These are phyloP conservation scores for Fusarium odoratissimum DNA, from an alignment of 2,329 filamentous ascomycete species.

Conservation along the genomic window DNA sequence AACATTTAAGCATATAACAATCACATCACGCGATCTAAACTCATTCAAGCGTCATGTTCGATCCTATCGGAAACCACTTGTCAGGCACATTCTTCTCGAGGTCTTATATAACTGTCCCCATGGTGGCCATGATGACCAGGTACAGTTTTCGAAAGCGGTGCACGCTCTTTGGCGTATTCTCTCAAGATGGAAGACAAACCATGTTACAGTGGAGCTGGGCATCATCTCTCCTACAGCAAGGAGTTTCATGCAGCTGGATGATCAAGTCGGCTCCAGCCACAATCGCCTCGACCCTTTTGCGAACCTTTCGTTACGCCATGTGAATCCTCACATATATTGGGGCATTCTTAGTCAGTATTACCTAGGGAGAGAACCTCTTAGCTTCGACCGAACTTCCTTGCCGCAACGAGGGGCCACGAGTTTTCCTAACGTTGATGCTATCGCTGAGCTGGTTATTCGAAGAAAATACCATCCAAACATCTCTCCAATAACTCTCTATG, in stretches of 20 bases:
- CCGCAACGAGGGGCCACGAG: no score
- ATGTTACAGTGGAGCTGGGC: conserved; percentile 22
- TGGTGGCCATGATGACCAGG: no score
- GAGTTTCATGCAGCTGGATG: accelerated
- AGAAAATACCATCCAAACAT: conserved; percentile 16
- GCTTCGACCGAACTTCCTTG: accelerated
- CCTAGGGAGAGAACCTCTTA: not conserved
- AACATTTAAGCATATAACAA: conserved; percentile 2
- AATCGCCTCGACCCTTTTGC: not conserved
- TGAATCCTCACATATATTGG: no score
- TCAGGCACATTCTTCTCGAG: conserved; percentile 19
- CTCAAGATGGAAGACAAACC: conserved; percentile 6
- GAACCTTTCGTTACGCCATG: no score
- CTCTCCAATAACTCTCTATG: not conserved
- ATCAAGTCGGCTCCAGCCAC: accelerated
- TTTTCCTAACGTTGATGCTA: conserved; percentile 2
- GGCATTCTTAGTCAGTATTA: not conserved
- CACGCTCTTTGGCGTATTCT: conserved; percentile 16
- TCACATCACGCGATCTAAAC: not conserved
- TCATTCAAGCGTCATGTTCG: not conserved
- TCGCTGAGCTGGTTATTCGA: conserved; percentile 21
- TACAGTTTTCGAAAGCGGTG: not conserved
- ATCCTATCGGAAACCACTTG: not conserved
- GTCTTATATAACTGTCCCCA: not conserved
- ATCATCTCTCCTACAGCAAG: not conserved